These are phyloP conservation scores for Dioscorea cayenensis DNA, from an alignment of 116 monocot species.

Conservation along the genomic window DNA sequence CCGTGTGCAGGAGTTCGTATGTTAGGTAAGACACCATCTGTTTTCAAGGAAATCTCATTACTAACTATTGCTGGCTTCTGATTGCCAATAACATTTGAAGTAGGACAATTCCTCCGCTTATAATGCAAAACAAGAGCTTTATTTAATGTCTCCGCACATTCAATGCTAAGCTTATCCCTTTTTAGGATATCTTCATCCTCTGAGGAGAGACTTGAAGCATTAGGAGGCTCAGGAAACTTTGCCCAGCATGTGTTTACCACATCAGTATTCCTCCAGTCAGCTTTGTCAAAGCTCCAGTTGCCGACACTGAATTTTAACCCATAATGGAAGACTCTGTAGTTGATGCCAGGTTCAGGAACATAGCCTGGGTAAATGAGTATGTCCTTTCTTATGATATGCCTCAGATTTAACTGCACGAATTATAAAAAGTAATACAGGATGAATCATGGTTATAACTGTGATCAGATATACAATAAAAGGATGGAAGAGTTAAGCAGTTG, in stretches of 20 bases:
- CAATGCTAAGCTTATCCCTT: conserved; percentile 85
- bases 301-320: conserved; percentile 77
- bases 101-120: conserved; percentile 37
- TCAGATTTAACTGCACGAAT: conserved; percentile 68
- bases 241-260: conserved; percentile 92
- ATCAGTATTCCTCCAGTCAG: conserved; percentile 77
- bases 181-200: conserved; percentile 22
- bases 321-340: conserved; percentile 85
- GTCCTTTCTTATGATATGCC: conserved; percentile 59
- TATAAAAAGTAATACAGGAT: neutral
- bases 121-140: conserved; percentile 78
- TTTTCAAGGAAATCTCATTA: neutral
- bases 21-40: conserved; percentile 1
- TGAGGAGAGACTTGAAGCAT: conserved; percentile 45
- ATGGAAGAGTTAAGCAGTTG: neutral
- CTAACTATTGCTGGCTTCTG: neutral
- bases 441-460: neutral
- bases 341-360: conserved; percentile 55
- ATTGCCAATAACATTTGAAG: neutral
- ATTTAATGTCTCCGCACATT: conserved; percentile 72
- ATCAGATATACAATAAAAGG: neutral
- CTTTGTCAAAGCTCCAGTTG: conserved; percentile 99
- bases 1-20: conserved; percentile 7
- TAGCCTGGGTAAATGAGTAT: conserved; percentile 97
- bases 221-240: conserved; percentile 92